A percentile compares a stretch with the other conserved stretches of the same genome.
phyloP scores from a whole-genome alignment of 192 early-diverging fungal species.

The Coemansia sp. region DNA sequence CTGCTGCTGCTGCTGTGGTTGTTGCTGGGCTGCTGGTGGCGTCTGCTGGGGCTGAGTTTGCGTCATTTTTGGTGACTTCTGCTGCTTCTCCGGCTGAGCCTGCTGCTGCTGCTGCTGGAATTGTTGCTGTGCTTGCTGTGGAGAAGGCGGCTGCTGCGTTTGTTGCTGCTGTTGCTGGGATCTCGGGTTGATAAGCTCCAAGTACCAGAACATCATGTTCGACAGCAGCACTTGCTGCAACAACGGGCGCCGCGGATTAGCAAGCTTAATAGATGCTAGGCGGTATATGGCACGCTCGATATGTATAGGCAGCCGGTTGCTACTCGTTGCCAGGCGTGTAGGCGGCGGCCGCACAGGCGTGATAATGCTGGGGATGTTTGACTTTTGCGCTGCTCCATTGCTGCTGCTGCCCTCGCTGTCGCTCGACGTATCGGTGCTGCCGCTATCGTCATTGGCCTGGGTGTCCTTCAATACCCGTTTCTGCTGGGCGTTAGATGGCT shows the following conservation, averaged over 20 bases:
- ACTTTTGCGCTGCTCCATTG: constrained; percentile 14
- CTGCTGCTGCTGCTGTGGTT: constrained; percentile 15
- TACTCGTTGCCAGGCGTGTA: constrained; percentile 28
- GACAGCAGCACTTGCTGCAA: constrained; percentile 74
- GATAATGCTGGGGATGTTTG: constrained; percentile 56
- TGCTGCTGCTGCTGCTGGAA: constrained; percentile 19
- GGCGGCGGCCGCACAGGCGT: constrained; percentile 49
- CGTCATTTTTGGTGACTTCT: constrained; percentile 8
- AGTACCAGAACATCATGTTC: constrained; percentile 83
- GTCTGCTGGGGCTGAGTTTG: constrained; percentile 10
- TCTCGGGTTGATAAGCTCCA: constrained; percentile 65
- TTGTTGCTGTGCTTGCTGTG: constrained; percentile 18
- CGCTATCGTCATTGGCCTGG: background rate
- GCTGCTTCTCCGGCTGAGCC: background rate
- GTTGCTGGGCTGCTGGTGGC: background rate
- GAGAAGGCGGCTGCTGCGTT: constrained; percentile 18
- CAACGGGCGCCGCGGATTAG: constrained; percentile 71
- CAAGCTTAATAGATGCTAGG: constrained; percentile 70
- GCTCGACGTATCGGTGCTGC: constrained; percentile 21
- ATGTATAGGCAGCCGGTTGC: constrained; percentile 66
- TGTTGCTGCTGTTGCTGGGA: constrained; percentile 42
- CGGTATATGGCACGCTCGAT: constrained; percentile 78
- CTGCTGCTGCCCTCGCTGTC: constrained; percentile 9
- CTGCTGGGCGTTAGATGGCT: background rate
- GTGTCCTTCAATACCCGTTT: background rate